Percentiles rank a stretch among this genome's conserved stretches.
Evolutionary conservation across 2,329 filamentous ascomycete species (phyloP).

Genomic region (Fusarium ramigenum): DNA sequence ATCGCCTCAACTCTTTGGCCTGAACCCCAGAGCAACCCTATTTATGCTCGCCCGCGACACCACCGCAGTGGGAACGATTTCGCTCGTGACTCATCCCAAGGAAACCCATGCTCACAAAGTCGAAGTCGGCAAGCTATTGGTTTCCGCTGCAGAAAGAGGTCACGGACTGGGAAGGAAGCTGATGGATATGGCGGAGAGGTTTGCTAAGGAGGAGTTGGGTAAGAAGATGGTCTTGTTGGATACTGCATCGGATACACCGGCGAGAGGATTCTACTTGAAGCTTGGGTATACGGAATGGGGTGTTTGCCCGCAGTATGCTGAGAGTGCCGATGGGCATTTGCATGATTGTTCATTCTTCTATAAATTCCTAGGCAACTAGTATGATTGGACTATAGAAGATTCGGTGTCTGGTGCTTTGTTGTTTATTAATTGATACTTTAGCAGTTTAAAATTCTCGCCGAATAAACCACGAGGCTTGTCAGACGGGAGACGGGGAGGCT

Average conservation of each 20-base stretch:
- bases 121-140: not conserved
- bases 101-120: not conserved
- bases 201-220: not conserved
- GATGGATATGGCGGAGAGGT: not conserved
- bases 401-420: not conserved
- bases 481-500: too few species aligned
- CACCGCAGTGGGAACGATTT: not conserved
- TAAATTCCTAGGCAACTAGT: not conserved
- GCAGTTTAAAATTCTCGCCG: not conserved
- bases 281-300: not conserved
- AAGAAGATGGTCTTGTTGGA: slow-evolving; percentile 1
- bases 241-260: not conserved
- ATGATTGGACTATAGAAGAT: accelerated
- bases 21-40: not conserved
- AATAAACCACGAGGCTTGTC: not conserved
- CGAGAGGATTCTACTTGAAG: not conserved
- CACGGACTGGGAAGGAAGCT: not conserved
- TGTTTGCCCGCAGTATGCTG: not conserved
- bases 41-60: not conserved
- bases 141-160: not conserved
- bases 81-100: not conserved
- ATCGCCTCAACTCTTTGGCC: not conserved
- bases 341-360: not conserved
- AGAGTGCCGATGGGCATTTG: not conserved
- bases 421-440: accelerated